These are phyloP conservation scores for Nicotiana tabacum DNA, from an alignment of 257 asterid species.

Conservation along the genomic window DNA sequence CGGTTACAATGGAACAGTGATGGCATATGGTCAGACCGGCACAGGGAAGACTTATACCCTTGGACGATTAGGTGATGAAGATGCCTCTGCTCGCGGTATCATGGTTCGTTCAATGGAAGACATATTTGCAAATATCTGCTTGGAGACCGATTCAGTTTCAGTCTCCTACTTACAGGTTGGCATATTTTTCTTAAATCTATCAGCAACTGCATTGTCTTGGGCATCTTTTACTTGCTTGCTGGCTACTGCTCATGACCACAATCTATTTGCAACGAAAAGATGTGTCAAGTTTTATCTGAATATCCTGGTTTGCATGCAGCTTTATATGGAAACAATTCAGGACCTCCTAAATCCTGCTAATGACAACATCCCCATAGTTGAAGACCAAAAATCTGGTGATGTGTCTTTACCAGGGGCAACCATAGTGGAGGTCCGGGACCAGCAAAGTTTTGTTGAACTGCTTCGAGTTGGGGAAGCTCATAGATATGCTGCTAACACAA, in stretches of 20 bases:
- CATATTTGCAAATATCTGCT: conserved; percentile 73
- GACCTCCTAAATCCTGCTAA: conserved; percentile 88
- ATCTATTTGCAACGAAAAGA: not conserved
- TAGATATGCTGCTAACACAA: conserved; percentile 96
- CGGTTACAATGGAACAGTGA: conserved; percentile 97
- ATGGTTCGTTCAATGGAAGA: conserved; percentile 99
- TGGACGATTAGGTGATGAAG: conserved; percentile 95
- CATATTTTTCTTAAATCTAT: not conserved
- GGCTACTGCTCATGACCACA: not conserved
- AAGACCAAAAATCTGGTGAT: conserved; percentile 93
- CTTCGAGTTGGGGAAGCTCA: conserved; percentile 94
- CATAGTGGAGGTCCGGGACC: conserved; percentile 69
- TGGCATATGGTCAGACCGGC: conserved; percentile 99
- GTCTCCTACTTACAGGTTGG: conserved; percentile 95
- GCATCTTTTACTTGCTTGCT: not conserved
- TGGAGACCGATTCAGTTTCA: conserved; percentile 69
- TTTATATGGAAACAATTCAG: conserved; percentile 95
- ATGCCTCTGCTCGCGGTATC: conserved; percentile 96
- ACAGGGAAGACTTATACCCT: conserved; percentile 98
- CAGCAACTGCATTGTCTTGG: not conserved
- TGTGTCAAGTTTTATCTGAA: conserved; percentile 16
- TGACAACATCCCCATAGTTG: conserved; percentile 91
- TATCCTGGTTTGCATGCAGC: conserved; percentile 45
- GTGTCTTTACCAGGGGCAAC: conserved; percentile 99
- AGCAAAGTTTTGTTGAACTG: conserved; percentile 84